Evolutionary conservation across 495 filamentous ascomycete species (phyloP).

Genomic region (Tuber magnatum): DNA sequence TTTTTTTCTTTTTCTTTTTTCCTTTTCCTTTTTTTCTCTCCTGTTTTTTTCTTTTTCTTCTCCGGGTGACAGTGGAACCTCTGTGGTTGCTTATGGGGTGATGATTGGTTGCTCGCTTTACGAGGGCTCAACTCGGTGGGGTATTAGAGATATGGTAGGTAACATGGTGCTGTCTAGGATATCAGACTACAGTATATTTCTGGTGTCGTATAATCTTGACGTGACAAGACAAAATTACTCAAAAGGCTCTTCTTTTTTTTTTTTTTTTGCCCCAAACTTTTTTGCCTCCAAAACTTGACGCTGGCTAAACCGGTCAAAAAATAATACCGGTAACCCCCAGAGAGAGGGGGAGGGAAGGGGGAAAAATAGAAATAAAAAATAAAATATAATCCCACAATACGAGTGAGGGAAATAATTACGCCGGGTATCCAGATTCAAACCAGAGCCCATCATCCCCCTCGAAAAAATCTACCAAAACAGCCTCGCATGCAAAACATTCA

Average conservation of each 20-base stretch:
- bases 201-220: background rate
- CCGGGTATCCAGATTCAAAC: background rate
- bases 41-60: background rate
- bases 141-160: background rate
- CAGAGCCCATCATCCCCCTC: background rate
- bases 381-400: background rate
- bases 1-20: background rate
- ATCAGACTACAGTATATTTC: background rate
- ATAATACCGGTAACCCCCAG: background rate
- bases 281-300: background rate
- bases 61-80: background rate
- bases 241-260: background rate
- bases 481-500: slow-evolving; percentile 91
- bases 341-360: background rate
- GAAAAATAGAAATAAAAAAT: background rate
- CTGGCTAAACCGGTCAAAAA: background rate
- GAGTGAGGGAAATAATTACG: background rate
- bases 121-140: background rate
- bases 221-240: background rate
- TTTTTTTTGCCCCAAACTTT: background rate
- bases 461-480: slow-evolving; percentile 52
- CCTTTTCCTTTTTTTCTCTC: background rate
- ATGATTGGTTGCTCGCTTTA: background rate
- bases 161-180: background rate
- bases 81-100: background rate